Conservation (phyloP, 768 basidiomycete genomes). For the Rhodocollybia butyracea region DNA sequence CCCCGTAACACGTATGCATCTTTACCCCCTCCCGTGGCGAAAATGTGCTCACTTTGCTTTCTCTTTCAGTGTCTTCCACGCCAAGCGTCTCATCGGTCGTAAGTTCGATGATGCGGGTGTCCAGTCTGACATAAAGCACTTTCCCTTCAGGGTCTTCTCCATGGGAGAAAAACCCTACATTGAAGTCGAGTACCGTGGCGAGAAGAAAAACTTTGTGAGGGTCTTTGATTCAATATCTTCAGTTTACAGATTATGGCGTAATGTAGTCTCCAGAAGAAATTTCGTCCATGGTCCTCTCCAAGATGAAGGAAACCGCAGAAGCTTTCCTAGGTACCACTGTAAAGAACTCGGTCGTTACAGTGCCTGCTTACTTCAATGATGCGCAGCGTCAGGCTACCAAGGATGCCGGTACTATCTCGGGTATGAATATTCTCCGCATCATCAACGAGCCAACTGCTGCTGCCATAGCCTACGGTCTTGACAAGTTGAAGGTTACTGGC, state of each 20-base stretch:
- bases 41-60: background rate
- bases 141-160: slow-evolving; percentile 44
- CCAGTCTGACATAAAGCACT: slow-evolving; percentile 47
- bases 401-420: slow-evolving; percentile 64
- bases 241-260: background rate
- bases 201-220: slow-evolving; percentile 53
- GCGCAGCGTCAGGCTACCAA: slow-evolving; percentile 67
- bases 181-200: slow-evolving; percentile 50
- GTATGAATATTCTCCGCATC: slow-evolving; percentile 61
- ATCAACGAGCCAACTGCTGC: slow-evolving; percentile 72
- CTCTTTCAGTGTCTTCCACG: slow-evolving; percentile 41
- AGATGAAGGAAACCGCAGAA: slow-evolving; percentile 73
- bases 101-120: slow-evolving; percentile 44
- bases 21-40: slow-evolving; percentile 2
- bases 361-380: slow-evolving; percentile 68
- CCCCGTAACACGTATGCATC: slow-evolving; percentile 57
- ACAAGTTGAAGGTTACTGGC: slow-evolving; percentile 53
- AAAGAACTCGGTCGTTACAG: slow-evolving; percentile 55
- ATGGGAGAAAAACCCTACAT: slow-evolving; percentile 49
- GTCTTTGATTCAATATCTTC: background rate
- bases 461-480: slow-evolving; percentile 67
- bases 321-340: slow-evolving; percentile 63
- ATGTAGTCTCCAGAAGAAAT: slow-evolving; percentile 63
- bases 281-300: slow-evolving; percentile 60
- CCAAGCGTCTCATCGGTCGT: slow-evolving; percentile 56